Evolutionary conservation across 73 alveolate species (phyloP), one percentile per base, ranked within the genome.

Genomic region (Paramecium octaurelia): DNA sequence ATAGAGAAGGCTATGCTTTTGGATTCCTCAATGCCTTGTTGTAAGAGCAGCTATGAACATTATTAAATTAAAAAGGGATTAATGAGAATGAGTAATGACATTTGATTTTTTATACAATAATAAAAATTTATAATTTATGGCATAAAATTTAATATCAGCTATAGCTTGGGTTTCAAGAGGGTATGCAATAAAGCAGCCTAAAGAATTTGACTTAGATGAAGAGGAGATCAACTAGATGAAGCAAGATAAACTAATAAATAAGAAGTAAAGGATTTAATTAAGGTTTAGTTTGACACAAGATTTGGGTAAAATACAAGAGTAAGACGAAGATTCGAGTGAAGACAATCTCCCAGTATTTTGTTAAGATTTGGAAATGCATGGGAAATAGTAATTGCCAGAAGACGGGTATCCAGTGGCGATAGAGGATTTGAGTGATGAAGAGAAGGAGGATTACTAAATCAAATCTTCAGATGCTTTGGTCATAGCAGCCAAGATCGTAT

Each of bases 401-500:
- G 94, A 88, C 44, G 94, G 90, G 4, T 70, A 88, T 88, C 94
- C 94, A 69, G 84, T 88, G 38, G 94, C 91, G 11, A 58, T 88
- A 18, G 94, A 88, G 34, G 94, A 89, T 44, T 58, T 89, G 68
- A 70, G 92, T 92, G 99, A 97, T 24, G 99, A 97, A 54, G 99
- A 98, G 75, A 95, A 92, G 86, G 99, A 98, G 40, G 99, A 98
- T 94, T 96, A 93, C 75, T 93, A 97, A 58, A 98, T 98, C 76
- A 96, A 97, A 60, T 96, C 98, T 24, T 54, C 97, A 27, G 99
- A 98, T 93, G 96, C 99, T 34, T 86, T 98, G 18, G 94, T 98
- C 16, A 98, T 98, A 3, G 97, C 99, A 35, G 99, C 99, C 0
- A 94, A 97, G 35, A 89, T 89, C 38, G 93, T 86, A 86, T 40